These are phyloP conservation scores for Cercospora citrullina DNA, from an alignment of 2,329 filamentous ascomycete genomes.

Conservation along the genomic window DNA sequence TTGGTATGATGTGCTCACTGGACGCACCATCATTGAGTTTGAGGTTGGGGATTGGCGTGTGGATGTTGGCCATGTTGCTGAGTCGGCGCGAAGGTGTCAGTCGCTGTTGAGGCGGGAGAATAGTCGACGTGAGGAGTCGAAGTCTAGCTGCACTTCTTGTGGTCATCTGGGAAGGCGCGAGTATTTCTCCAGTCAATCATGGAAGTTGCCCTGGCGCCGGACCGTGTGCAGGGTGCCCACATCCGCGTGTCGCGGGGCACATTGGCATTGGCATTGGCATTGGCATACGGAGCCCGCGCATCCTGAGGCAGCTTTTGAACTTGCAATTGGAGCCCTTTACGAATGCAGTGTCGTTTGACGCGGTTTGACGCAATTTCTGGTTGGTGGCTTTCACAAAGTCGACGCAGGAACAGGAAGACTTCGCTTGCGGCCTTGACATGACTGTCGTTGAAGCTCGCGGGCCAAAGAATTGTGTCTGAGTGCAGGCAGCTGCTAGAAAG, in stretches of 20 bases:
- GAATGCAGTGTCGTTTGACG: neutral
- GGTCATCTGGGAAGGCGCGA: neutral
- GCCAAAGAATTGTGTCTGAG: too few species aligned
- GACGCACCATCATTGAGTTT: constrained; percentile 63
- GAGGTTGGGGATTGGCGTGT: constrained; percentile 56
- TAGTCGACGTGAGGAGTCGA: neutral
- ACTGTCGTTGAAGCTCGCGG: too few species aligned
- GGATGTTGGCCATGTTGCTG: constrained; percentile 34
- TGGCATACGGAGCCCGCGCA: neutral
- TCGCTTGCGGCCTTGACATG: too few species aligned
- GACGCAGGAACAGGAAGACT: neutral
- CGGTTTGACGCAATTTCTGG: neutral
- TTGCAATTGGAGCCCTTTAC: neutral
- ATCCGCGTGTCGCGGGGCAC: neutral
- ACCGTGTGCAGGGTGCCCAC: neutral
- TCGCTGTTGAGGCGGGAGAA: neutral
- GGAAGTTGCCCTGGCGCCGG: neutral
- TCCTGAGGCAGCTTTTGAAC: neutral
- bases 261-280: neutral
- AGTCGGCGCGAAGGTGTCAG: neutral
- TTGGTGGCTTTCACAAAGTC: neutral
- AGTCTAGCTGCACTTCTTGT: neutral
- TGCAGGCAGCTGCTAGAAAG: neutral
- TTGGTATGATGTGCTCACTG: neutral
- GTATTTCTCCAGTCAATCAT: neutral